Conservation (phyloP, 2,329 filamentous ascomycete genomes). For the Trichoderma sp. region DNA sequence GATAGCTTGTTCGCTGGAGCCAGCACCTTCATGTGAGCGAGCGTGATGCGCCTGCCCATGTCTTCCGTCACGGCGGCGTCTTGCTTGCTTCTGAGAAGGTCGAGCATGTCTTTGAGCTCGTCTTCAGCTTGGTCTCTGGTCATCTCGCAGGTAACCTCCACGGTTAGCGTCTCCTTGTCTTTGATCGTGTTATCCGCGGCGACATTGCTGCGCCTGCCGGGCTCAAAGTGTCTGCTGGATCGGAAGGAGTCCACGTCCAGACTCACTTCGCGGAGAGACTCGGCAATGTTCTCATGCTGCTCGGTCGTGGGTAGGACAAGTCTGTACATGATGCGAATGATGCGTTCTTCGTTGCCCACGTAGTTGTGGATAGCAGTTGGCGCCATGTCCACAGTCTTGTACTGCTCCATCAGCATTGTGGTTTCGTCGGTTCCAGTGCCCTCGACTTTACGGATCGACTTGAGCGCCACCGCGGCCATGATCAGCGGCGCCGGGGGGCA, state of each 20-base stretch:
- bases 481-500: not conserved
- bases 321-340: not conserved
- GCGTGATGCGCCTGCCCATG: not conserved
- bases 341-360: not conserved
- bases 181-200: not conserved
- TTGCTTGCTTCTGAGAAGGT: not conserved
- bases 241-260: not conserved
- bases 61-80: not conserved
- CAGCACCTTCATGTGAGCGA: not conserved
- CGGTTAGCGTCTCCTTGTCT: not conserved
- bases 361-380: not conserved
- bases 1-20: not conserved
- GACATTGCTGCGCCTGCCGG: not conserved
- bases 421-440: not conserved
- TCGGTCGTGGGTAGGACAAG: not conserved
- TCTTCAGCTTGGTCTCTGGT: not conserved
- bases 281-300: not conserved
- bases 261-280: not conserved
- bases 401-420: not conserved
- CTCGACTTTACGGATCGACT: not conserved
- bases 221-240: not conserved
- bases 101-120: not conserved
- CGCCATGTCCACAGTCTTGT: not conserved
- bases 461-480: not conserved
- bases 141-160: not conserved